Conservation (phyloP, 768 basidiomycete species). For the Phlebiopsis flavidoalba region DNA sequence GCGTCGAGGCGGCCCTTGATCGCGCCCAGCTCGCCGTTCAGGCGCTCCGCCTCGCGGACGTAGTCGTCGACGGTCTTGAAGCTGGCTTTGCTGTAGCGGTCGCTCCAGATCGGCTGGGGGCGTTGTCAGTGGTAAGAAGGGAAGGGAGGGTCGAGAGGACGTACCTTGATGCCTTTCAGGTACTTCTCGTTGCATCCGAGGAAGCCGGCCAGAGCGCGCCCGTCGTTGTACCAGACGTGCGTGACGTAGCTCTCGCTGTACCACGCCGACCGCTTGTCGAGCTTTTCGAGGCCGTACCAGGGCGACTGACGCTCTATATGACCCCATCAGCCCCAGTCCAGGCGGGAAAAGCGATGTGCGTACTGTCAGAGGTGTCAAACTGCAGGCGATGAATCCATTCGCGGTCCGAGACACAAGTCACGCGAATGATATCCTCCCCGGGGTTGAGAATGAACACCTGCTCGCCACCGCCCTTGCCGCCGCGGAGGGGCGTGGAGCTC, state of each 20-base stretch:
- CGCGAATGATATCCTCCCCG: background rate
- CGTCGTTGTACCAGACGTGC: background rate
- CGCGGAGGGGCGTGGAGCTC: background rate
- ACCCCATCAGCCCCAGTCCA: too few species aligned
- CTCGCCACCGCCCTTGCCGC: background rate
- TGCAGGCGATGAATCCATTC: background rate
- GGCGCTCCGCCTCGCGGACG: background rate
- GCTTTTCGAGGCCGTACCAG: background rate
- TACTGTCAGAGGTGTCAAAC: background rate
- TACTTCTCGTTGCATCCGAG: background rate
- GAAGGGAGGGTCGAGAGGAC: background rate
- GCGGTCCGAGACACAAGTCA: background rate
- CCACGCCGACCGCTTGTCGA: background rate
- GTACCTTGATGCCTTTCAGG: background rate
- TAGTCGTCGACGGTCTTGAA: background rate
- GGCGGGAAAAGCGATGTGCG: background rate
- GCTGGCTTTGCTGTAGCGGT: background rate
- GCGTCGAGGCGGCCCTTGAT: background rate
- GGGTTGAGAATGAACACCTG: background rate
- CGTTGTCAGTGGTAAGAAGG: background rate
- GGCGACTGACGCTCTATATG: background rate
- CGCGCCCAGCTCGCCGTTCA: background rate
- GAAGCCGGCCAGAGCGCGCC: constrained; percentile 1
- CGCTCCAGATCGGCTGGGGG: constrained; percentile 1
- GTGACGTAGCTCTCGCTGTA: background rate